Conservation (phyloP, 306 rosid species). For the Sindora glabra region DNA sequence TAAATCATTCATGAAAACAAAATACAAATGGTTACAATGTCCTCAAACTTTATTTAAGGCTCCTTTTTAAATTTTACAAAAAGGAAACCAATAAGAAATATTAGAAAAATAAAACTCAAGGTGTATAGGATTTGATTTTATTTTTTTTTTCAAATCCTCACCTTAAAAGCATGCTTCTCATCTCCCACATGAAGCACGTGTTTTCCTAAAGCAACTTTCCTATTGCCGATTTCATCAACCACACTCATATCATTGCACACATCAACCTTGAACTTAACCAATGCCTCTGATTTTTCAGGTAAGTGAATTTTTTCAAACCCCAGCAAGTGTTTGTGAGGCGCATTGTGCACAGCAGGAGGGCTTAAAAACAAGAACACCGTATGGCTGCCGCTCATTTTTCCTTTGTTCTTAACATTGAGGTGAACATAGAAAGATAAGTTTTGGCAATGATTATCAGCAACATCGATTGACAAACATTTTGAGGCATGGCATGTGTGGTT, state of each 20-base stretch:
- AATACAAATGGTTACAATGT: conserved; percentile 25
- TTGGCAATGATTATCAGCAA: conserved; percentile 47
- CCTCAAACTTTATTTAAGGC: conserved; percentile 21
- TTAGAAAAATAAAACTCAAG: not conserved
- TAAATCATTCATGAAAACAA: conserved; percentile 15
- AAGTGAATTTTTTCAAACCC: conserved; percentile 66
- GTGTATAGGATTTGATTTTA: conserved; percentile 27
- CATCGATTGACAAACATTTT: conserved; percentile 66
- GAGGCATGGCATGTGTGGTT: conserved; percentile 55
- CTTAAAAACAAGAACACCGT: conserved; percentile 59
- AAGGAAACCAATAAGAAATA: conserved; percentile 19
- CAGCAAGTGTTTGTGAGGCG: conserved; percentile 78
- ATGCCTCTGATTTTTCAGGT: conserved; percentile 33
- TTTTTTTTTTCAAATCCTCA: conserved; percentile 62
- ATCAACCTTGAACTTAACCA: conserved; percentile 61
- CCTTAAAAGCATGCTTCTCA: conserved; percentile 56
- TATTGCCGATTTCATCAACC: conserved; percentile 73
- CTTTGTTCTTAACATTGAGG: conserved; percentile 59
- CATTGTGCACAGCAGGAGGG: conserved; percentile 67
- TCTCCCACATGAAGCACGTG: conserved; percentile 81
- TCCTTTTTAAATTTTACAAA: conserved; percentile 8
- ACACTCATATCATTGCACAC: conserved; percentile 87
- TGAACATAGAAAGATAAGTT: conserved; percentile 58
- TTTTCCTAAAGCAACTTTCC: conserved; percentile 68
- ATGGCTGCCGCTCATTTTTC: conserved; percentile 52